Evolutionary conservation across 495 filamentous ascomycete genomes (phyloP), one percentile per base, ranked within the genome.

Genomic region (Penicillium subrubescens): DNA sequence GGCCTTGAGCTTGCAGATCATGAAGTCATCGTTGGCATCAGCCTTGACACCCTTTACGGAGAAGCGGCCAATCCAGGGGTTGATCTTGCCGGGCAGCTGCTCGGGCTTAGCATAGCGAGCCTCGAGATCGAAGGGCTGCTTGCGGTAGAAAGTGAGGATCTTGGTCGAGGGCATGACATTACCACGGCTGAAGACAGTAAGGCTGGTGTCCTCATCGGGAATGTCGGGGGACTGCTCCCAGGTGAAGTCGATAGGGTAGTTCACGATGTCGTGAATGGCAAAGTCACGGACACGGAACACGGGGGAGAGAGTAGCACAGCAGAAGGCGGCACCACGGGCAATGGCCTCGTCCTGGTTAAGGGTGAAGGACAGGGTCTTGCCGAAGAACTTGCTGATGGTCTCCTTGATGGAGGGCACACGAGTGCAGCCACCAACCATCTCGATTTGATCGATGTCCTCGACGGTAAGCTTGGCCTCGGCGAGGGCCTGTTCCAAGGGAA

Each of bases 1-100:
- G 37, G 96, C 96, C 87, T 99, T 99, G 61, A 99, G 89, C 84
- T 99, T 99, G 89, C 95, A 99, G 71, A 99, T 97, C 92, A 96
- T 96, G 77, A 96, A 96, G 70, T 96, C 92, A 54, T 95, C 90
- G 66, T 96, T 93, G 59, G 86, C 83, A 74, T 93, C 90, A 34
- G 91, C 87, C 81, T 94, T 88, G 67, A 96, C 92, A 29, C 87
- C 88, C 86, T 96, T 96, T 74, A 96, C 90, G 25, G 92, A 95
- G 81, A 99, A 99, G 60, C 91, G 87, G 58, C 95, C 95, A 69
- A 99, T 97, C 89, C 94, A 98, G 57, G 95, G 90, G 62, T 92
- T 90, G 65, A 90, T 84, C 86, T 93, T 94, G 71, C 94, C 95
- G 51, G 95, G 95, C n/a, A 99, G 87, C 43, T 79, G 73, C 25